Evolutionary conservation across 2,329 filamentous ascomycete genomes (phyloP).

Genomic region (Fusarium penzigii): DNA sequence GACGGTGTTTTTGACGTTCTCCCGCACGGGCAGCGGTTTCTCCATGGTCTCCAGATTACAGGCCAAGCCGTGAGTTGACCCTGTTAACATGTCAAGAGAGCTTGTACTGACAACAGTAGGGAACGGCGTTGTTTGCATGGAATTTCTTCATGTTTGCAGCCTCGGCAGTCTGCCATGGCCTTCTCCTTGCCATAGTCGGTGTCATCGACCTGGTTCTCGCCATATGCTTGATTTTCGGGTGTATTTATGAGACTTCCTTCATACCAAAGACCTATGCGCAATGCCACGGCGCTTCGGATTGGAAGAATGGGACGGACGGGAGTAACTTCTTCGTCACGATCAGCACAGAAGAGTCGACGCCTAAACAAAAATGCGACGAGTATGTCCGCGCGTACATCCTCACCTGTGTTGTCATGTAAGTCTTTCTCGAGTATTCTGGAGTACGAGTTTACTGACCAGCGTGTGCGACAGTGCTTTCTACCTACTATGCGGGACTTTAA

Average conservation of each 20-base stretch:
- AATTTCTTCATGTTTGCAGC: conserved; percentile 3
- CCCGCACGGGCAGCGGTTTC: neutral
- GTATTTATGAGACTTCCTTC: neutral
- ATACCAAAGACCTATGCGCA: neutral
- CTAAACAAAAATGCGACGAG: neutral
- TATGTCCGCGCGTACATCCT: neutral
- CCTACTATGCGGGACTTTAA: neutral
- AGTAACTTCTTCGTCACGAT: neutral
- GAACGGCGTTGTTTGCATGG: neutral
- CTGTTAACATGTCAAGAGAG: neutral
- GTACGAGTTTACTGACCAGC: neutral
- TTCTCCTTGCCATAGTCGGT: neutral
- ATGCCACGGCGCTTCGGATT: neutral
- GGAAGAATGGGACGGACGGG: conserved; percentile 3
- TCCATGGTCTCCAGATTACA: conserved; percentile 1
- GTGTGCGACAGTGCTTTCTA: neutral
- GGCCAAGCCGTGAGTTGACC: neutral
- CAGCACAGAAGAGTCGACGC: neutral
- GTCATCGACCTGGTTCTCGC: neutral
- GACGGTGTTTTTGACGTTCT: conserved; percentile 1
- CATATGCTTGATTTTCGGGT: neutral
- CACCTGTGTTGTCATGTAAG: neutral
- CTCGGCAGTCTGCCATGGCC: neutral
- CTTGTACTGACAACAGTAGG: neutral
- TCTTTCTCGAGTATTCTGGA: neutral